phyloP scores from a whole-genome alignment of 352 stramenopile species.

The Globisporangium megalacanthum region DNA sequence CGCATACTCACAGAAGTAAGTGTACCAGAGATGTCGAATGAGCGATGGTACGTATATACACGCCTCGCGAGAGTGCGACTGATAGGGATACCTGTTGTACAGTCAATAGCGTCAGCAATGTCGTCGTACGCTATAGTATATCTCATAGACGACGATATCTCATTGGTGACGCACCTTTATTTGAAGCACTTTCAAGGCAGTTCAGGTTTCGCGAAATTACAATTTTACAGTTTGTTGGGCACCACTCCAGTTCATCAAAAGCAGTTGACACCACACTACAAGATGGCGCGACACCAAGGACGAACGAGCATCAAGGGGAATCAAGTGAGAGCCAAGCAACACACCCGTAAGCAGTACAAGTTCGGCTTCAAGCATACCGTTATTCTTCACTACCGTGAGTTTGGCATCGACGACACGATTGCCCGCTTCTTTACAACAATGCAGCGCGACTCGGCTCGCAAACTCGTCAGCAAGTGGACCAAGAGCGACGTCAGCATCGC shows the following conservation, averaged over 20 bases:
- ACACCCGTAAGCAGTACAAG: constrained; percentile 8
- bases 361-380: constrained; percentile 20
- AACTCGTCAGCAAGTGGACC: constrained; percentile 6
- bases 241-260: background rate
- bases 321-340: constrained; percentile 3
- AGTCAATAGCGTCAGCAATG: no score
- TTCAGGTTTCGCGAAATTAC: background rate
- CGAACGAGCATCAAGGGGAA: constrained; percentile 14
- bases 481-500: background rate
- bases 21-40: no score
- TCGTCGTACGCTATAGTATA: background rate
- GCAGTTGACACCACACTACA: background rate
- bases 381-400: constrained; percentile 6
- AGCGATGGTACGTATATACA: no score
- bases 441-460: background rate
- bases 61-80: no score
- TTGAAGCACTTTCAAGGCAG: background rate
- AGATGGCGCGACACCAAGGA: constrained; percentile 7
- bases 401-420: constrained; percentile 2
- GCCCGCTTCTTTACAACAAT: constrained; percentile 4
- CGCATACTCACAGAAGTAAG: no score
- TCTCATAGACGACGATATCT: background rate
- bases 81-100: no score
- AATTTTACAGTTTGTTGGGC: background rate
- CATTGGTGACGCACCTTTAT: background rate